A percentile compares a stretch with the other conserved stretches of the same genome.
phyloP scores from a whole-genome alignment of 2,329 filamentous ascomycete species.

The Aureobasidium pullulans region DNA sequence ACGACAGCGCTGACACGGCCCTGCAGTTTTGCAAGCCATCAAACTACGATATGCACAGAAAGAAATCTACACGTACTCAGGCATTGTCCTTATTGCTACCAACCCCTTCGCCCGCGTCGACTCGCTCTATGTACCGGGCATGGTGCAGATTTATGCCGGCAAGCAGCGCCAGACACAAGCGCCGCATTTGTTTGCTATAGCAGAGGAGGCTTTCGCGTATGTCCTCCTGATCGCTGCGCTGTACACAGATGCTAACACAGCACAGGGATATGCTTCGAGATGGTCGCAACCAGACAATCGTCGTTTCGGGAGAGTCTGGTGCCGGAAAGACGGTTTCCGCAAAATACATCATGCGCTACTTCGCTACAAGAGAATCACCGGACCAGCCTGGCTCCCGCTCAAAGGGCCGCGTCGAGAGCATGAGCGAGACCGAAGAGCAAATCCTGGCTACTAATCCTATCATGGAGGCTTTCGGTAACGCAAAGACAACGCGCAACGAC shows the following conservation, averaged over 20 bases:
- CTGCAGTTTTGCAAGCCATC: conserved; percentile 86
- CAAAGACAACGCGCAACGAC: conserved; percentile 98
- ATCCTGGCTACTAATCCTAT: conserved; percentile 98
- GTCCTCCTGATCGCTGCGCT: conserved; percentile 24
- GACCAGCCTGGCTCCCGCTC: conserved; percentile 72
- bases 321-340: conserved; percentile 98
- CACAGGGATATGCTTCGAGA: conserved; percentile 91
- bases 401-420: conserved; percentile 67
- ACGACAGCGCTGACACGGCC: conserved; percentile 20
- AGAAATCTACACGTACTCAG: conserved; percentile 99
- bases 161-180: conserved; percentile 95
- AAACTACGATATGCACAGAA: conserved; percentile 95
- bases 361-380: conserved; percentile 91
- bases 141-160: conserved; percentile 99
- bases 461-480: conserved; percentile 99
- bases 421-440: conserved; percentile 98
- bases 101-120: conserved; percentile 97
- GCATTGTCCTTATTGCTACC: conserved; percentile 95
- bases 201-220: conserved; percentile 96
- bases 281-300: conserved; percentile 92
- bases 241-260: neutral
- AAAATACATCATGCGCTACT: conserved; percentile 99
- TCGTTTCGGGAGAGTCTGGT: conserved; percentile 98
- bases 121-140: conserved; percentile 95
- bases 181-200: conserved; percentile 96